Conservation (phyloP, 345 rosid species). For the Acer yangbiense region DNA sequence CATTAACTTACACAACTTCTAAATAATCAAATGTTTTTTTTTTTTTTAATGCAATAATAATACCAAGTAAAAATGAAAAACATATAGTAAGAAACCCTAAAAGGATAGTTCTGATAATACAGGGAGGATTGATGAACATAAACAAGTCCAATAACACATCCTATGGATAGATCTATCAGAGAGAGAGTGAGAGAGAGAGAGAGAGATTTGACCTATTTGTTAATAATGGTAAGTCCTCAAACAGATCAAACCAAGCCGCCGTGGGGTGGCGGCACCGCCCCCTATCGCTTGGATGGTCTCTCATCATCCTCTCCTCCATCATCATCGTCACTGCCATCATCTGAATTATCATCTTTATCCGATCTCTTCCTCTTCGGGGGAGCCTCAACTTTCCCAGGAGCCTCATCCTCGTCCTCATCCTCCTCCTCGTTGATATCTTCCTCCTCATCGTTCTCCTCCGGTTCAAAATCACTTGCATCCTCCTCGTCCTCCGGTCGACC, state of each 20-base stretch:
- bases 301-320: conserved; percentile 77
- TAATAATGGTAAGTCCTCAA: conserved; percentile 31
- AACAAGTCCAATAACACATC: conserved; percentile 27
- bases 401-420: conserved; percentile 32
- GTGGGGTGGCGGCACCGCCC: background rate
- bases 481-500: conserved; percentile 86
- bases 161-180: conserved; percentile 27
- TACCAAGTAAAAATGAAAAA: conserved; percentile 11
- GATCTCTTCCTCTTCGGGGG: conserved; percentile 76
- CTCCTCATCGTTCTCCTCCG: conserved; percentile 73
- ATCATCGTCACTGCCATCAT: conserved; percentile 45
- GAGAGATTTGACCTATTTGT: conserved; percentile 45
- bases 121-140: conserved; percentile 6
- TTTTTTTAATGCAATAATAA: background rate
- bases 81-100: conserved; percentile 11
- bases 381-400: conserved; percentile 61
- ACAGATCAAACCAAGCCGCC: conserved; percentile 15
- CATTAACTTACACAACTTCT: conserved; percentile 28
- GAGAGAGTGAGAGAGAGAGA: conserved; percentile 31
- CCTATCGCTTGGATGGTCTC: conserved; percentile 89
- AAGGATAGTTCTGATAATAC: conserved; percentile 28
- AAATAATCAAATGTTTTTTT: conserved; percentile 10
- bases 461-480: conserved; percentile 88
- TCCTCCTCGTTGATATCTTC: conserved; percentile 58
- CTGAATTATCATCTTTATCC: conserved; percentile 41